These are phyloP conservation scores for Macrocystidia cucumis DNA, from an alignment of 1,284 basidiomycete species.

Conservation along the genomic window DNA sequence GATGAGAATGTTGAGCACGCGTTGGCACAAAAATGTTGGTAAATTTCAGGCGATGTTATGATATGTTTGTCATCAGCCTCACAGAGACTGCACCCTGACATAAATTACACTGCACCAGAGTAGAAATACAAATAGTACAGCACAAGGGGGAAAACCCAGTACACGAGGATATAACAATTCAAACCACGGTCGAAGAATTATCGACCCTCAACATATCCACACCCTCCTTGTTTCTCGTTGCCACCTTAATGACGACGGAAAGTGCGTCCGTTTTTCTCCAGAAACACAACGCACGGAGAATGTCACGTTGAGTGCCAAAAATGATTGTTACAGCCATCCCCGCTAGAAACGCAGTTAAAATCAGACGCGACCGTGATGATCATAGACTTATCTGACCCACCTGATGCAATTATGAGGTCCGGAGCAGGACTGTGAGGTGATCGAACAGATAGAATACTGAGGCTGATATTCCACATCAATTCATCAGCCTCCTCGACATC, in stretches of 20 bases:
- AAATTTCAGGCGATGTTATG: slow-evolving; percentile 1
- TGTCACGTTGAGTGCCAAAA: slow-evolving; percentile 37
- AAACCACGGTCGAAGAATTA: no score
- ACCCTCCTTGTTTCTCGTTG: no score
- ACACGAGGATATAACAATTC: no score
- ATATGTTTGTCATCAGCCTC: background rate
- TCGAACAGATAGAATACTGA: slow-evolving; percentile 35
- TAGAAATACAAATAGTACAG: no score
- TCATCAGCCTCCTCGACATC: no score
- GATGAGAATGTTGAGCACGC: background rate
- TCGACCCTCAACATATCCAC: no score
- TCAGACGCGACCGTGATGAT: background rate
- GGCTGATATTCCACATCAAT: slow-evolving; percentile 15
- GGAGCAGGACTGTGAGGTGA: slow-evolving; percentile 32
- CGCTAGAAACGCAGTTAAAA: slow-evolving; percentile 19
- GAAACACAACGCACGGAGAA: slow-evolving; percentile 29
- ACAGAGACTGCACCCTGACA: no score
- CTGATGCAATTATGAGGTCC: slow-evolving; percentile 36
- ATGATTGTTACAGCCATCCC: slow-evolving; percentile 32
- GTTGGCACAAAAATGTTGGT: background rate
- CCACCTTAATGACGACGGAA: no score
- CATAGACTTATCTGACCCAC: slow-evolving; percentile 16
- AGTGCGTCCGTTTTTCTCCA: slow-evolving; percentile 20
- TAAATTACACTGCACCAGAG: no score
- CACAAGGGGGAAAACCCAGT: no score